These are phyloP conservation scores for Rhynchospora pubera DNA, from an alignment of 176 grass and related monocot genomes.

Conservation along the genomic window DNA sequence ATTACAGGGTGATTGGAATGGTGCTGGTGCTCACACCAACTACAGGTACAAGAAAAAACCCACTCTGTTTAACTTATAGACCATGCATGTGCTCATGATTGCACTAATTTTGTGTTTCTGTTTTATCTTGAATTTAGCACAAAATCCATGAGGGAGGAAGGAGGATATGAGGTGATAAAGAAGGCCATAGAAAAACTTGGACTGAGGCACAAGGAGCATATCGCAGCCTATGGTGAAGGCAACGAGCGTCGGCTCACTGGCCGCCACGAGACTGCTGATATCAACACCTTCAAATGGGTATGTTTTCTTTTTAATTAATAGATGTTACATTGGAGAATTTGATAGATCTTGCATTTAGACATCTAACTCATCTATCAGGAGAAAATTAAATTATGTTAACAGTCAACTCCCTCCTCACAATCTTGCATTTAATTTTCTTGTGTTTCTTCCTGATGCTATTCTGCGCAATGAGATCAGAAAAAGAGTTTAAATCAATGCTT, in stretches of 20 bases:
- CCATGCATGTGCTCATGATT: neutral
- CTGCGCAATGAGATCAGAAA: neutral
- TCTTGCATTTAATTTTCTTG: neutral
- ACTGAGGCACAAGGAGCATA: slow-evolving; percentile 62
- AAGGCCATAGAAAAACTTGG: slow-evolving; percentile 57
- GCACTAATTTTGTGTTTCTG: neutral
- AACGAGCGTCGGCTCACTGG: slow-evolving; percentile 91
- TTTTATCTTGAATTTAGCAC: slow-evolving; percentile 30
- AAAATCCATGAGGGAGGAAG: slow-evolving; percentile 77
- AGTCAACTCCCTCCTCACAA: neutral
- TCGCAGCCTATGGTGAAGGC: slow-evolving; percentile 73
- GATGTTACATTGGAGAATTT: neutral
- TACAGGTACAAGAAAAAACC: slow-evolving; percentile 37
- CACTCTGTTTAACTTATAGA: neutral
- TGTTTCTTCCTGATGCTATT: neutral
- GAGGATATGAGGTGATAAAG: slow-evolving; percentile 76
- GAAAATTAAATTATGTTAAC: neutral
- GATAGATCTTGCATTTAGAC: neutral
- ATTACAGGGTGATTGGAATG: slow-evolving; percentile 78
- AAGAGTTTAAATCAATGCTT: neutral
- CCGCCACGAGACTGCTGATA: slow-evolving; percentile 77
- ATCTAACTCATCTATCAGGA: neutral
- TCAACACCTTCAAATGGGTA: slow-evolving; percentile 83
- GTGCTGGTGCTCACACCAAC: slow-evolving; percentile 82
- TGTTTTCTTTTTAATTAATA: neutral